Percentiles rank a stretch among this genome's conserved stretches.
Conservation (phyloP, 805 yeast genomes). For the Kuraishia borneana region DNA sequence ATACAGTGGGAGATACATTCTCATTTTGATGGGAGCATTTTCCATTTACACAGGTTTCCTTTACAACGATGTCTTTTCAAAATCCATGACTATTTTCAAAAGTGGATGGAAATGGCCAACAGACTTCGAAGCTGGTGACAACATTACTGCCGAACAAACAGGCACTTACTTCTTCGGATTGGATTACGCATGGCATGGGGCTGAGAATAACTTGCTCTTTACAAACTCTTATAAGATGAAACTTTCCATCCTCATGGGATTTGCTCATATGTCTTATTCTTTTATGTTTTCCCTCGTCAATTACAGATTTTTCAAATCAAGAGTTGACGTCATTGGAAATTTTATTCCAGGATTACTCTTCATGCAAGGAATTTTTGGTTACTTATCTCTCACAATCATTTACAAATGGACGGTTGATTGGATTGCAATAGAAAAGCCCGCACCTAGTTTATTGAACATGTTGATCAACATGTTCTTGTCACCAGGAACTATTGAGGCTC, state of each 20-base stretch:
- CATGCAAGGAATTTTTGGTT: slow-evolving; percentile 96
- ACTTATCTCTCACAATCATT: slow-evolving; percentile 71
- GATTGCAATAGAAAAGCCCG: slow-evolving; percentile 63
- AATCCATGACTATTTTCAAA: slow-evolving; percentile 75
- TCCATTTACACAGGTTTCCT: slow-evolving; percentile 93
- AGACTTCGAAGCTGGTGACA: slow-evolving; percentile 55
- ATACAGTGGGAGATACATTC: slow-evolving; percentile 80
- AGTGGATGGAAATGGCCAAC: slow-evolving; percentile 96
- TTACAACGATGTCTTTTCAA: slow-evolving; percentile 90
- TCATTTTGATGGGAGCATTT: slow-evolving; percentile 85
- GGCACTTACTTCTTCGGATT: slow-evolving; percentile 79
- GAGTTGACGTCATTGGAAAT: slow-evolving; percentile 81
- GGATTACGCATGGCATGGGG: slow-evolving; percentile 95
- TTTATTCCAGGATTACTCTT: slow-evolving; percentile 89
- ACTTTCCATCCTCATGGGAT: slow-evolving; percentile 89
- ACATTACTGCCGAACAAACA: slow-evolving; percentile 50
- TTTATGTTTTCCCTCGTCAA: slow-evolving; percentile 78
- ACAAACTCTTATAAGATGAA: slow-evolving; percentile 97
- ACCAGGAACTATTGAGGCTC: slow-evolving; percentile 82
- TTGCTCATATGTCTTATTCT: slow-evolving; percentile 87
- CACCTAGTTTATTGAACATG: slow-evolving; percentile 93
- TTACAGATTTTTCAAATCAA: slow-evolving; percentile 53
- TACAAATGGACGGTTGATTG: slow-evolving; percentile 95
- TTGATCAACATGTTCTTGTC: slow-evolving; percentile 89
- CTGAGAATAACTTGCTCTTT: slow-evolving; percentile 84